These are phyloP conservation scores for Ascochyta rabiei DNA, from an alignment of 2,329 filamentous ascomycete species.

Conservation along the genomic window DNA sequence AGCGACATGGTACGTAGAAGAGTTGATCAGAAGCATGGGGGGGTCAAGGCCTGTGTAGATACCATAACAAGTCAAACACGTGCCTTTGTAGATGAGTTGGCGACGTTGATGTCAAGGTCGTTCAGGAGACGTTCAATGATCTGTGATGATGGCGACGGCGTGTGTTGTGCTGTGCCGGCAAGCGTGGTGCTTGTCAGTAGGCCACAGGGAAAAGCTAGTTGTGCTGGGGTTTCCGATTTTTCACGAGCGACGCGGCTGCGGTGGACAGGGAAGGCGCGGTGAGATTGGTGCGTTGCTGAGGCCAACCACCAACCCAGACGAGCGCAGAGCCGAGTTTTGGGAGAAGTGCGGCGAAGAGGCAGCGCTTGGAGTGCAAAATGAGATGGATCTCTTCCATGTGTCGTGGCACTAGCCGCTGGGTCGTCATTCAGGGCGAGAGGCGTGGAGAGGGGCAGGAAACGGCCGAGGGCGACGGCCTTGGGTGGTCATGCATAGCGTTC, in stretches of 20 bases:
- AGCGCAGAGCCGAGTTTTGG: slow-evolving; percentile 3
- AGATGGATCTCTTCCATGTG: neutral
- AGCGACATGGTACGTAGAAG: too few relatives aligned
- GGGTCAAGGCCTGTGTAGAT: too few relatives aligned
- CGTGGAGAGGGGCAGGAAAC: slow-evolving; percentile 9
- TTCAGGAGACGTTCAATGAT: too few relatives aligned
- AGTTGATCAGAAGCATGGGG: too few relatives aligned
- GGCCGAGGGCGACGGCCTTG: slow-evolving; percentile 4
- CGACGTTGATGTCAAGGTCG: too few relatives aligned
- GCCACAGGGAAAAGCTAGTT: too few relatives aligned
- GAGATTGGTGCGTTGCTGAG: slow-evolving; percentile 12
- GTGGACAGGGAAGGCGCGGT: slow-evolving; percentile 7
- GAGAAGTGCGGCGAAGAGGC: slow-evolving; percentile 6
- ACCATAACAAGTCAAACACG: too few relatives aligned
- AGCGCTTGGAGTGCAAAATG: neutral
- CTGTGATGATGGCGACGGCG: too few relatives aligned
- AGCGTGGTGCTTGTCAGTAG: too few relatives aligned
- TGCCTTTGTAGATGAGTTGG: too few relatives aligned
- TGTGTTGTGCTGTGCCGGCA: too few relatives aligned
- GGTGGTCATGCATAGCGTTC: slow-evolving; percentile 5
- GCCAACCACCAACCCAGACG: slow-evolving; percentile 8
- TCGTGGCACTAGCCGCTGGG: slow-evolving; percentile 4
- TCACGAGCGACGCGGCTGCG: slow-evolving; percentile 6
- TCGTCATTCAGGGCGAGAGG: slow-evolving; percentile 7
- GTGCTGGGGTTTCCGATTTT: slow-evolving; percentile 6